These are phyloP conservation scores for Kokia cookei DNA, from an alignment of 441 rosid species.

Conservation along the genomic window DNA sequence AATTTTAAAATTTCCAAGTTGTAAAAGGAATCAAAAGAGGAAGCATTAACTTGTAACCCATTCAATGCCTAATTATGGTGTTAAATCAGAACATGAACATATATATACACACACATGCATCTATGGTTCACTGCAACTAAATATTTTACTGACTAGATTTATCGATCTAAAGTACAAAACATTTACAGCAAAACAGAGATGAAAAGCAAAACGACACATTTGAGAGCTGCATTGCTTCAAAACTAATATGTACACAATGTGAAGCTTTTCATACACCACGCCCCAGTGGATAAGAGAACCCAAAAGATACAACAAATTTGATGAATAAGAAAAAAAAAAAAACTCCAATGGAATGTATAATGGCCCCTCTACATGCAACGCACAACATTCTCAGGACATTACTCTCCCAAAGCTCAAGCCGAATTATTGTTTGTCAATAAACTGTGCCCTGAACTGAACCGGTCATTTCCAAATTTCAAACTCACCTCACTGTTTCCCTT, in stretches of 20 bases:
- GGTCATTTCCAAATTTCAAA: background rate
- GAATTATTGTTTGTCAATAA: background rate
- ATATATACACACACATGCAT: no score
- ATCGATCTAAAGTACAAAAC: no score
- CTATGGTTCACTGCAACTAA: no score
- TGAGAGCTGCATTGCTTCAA: background rate
- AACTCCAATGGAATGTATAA: conserved; percentile 13
- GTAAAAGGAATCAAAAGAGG: no score
- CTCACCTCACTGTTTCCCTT: conserved; percentile 12
- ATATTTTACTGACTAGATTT: no score
- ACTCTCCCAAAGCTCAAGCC: background rate
- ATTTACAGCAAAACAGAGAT: no score
- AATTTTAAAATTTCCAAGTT: no score
- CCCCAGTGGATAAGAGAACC: background rate
- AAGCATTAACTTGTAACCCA: no score
- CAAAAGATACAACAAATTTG: background rate
- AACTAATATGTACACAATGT: background rate
- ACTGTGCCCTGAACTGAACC: background rate
- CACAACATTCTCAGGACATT: conserved; percentile 19
- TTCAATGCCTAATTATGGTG: no score
- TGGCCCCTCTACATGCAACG: conserved; percentile 4
- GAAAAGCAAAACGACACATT: background rate
- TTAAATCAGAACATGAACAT: no score
- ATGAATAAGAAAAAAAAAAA: background rate
- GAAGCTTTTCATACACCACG: conserved; percentile 9